Conservation (phyloP, 169 alveolate genomes). For the Plasmodium blacklocki region DNA sequence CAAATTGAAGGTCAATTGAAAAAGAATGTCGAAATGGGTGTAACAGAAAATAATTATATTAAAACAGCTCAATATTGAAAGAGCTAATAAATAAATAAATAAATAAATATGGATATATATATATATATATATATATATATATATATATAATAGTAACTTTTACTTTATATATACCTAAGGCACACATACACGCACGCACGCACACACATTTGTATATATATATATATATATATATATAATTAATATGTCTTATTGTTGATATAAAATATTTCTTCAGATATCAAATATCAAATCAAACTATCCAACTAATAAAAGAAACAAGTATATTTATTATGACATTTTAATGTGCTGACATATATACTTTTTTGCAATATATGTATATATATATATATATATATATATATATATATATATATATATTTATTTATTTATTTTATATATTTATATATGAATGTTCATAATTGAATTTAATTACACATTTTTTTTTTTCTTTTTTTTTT, state of each 20-base stretch:
- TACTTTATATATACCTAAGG: no score
- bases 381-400: no score
- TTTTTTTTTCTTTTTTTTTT: background rate
- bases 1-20: constrained; percentile 82
- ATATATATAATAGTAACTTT: background rate
- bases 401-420: no score
- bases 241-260: no score
- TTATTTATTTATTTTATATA: no score
- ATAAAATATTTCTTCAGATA: no score
- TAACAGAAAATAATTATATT: constrained; percentile 62
- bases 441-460: background rate
- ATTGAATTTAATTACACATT: background rate
- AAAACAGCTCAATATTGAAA: constrained; percentile 30
- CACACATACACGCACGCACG: no score
- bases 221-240: background rate
- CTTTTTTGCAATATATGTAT: no score
- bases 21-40: constrained; percentile 81
- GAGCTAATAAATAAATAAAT: background rate
- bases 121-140: constrained; percentile 12
- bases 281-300: no score
- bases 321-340: no score
- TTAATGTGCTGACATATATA: no score
- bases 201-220: background rate
- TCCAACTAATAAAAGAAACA: no score
- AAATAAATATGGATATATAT: background rate